These are phyloP conservation scores for Agrocybe praecox DNA, from an alignment of 768 basidiomycete species.

Conservation along the genomic window DNA sequence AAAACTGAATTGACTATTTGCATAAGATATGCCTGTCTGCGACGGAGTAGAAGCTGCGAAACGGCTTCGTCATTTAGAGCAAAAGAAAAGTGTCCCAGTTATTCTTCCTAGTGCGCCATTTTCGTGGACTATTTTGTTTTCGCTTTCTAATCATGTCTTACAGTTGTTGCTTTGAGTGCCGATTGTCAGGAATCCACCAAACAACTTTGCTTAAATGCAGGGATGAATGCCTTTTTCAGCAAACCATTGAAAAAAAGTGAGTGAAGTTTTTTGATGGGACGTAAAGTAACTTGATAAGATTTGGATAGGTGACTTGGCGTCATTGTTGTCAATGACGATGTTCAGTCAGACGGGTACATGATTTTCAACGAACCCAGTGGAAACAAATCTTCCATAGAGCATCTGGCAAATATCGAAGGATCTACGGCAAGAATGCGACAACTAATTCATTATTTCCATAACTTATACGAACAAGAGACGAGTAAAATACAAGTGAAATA, in stretches of 20 bases:
- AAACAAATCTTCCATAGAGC: neutral
- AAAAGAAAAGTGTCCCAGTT: constrained; percentile 49
- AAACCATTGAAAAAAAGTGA: constrained; percentile 69
- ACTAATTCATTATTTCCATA: neutral
- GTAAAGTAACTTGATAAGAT: neutral
- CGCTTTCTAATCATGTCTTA: neutral
- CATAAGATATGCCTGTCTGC: constrained; percentile 76
- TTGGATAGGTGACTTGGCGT: constrained; percentile 50
- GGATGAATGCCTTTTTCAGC: constrained; percentile 78
- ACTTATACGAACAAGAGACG: neutral
- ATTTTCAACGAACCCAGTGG: neutral
- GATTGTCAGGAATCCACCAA: constrained; percentile 81
- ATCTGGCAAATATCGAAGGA: no score
- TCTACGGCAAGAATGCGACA: neutral
- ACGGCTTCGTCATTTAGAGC: constrained; percentile 60
- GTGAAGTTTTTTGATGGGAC: constrained; percentile 2
- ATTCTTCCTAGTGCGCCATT: constrained; percentile 54
- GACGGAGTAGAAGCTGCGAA: constrained; percentile 79
- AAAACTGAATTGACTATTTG: neutral
- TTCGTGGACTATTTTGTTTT: neutral
- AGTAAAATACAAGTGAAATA: neutral
- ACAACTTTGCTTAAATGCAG: constrained; percentile 73
- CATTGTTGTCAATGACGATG: constrained; percentile 56
- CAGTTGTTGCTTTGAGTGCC: constrained; percentile 74
- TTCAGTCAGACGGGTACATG: constrained; percentile 38